A percentile compares a stretch with the other conserved stretches of the same genome.
Conservation (phyloP, 2,329 filamentous ascomycete genomes). For the Pseudonectria buxi region DNA sequence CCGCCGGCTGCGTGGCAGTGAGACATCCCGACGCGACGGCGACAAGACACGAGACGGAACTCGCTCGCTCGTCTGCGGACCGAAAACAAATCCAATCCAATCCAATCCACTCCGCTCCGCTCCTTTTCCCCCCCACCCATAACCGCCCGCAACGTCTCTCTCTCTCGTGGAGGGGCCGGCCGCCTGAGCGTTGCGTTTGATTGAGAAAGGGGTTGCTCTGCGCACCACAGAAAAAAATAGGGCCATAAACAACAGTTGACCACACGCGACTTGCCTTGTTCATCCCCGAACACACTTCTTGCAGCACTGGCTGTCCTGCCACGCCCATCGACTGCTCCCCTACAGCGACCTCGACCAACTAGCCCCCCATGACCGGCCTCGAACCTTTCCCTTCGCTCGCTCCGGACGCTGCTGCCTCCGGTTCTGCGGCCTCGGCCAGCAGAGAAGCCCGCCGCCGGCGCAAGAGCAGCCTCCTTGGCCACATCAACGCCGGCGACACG, state of each 20-base stretch:
- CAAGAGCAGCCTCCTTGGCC: slow-evolving; percentile 50
- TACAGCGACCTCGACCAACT: no score
- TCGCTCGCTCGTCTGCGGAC: no score
- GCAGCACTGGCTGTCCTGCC: no score
- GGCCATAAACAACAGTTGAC: no score
- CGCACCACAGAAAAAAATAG: slow-evolving; percentile 6
- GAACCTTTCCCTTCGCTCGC: slow-evolving; percentile 53
- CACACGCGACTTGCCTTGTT: no score
- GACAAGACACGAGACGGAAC: no score
- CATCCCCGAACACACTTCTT: no score
- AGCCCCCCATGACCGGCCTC: slow-evolving; percentile 40
- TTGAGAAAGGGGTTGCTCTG: no score
- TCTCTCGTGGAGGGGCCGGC: neutral
- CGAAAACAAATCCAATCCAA: neutral
- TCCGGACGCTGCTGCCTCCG: slow-evolving; percentile 24
- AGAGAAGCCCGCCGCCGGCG: slow-evolving; percentile 40
- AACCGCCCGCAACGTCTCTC: neutral
- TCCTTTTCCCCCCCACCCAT: neutral
- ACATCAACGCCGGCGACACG: slow-evolving; percentile 49
- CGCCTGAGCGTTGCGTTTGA: neutral
- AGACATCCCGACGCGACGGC: no score
- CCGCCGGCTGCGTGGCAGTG: no score
- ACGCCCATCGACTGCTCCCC: no score
- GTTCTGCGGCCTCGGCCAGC: slow-evolving; percentile 23
- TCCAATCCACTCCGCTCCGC: neutral